Conservation (phyloP, 768 basidiomycete genomes). For the Rhizopogon sp. region DNA sequence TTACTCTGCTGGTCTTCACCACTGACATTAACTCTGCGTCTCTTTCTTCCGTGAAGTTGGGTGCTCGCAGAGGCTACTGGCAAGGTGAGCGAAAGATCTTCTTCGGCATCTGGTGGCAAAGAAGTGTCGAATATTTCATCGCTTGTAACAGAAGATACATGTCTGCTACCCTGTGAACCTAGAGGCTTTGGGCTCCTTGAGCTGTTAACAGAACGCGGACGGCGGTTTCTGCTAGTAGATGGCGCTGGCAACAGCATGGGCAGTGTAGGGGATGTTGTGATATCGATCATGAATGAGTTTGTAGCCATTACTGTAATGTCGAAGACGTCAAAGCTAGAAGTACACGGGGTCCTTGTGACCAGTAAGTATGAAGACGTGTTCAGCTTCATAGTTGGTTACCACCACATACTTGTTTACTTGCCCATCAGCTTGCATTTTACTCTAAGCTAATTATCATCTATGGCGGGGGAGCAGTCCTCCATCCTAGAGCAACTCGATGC, state of each 20-base stretch:
- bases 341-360: background rate
- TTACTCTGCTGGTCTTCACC: background rate
- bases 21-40: background rate
- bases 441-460: conserved; percentile 7
- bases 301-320: background rate
- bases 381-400: no score
- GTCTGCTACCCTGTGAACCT: background rate
- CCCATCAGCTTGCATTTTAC: background rate
- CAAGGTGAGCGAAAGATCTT: background rate
- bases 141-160: background rate
- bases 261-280: conserved; percentile 1
- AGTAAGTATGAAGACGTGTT: no score
- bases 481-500: conserved; percentile 62
- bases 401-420: background rate
- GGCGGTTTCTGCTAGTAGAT: conserved; percentile 5
- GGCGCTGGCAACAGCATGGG: conserved; percentile 1
- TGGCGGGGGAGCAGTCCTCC: conserved; percentile 19
- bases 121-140: background rate
- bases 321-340: background rate
- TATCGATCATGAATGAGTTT: conserved; percentile 5
- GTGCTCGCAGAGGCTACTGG: background rate
- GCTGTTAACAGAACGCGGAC: background rate
- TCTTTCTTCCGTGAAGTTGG: background rate
- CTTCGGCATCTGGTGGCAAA: background rate
- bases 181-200: conserved; percentile 3